Percentiles rank a stretch among this genome's conserved stretches.
These are phyloP conservation scores for Gardenia jasminoides DNA, from an alignment of 257 asterid genomes.

Conservation along the genomic window DNA sequence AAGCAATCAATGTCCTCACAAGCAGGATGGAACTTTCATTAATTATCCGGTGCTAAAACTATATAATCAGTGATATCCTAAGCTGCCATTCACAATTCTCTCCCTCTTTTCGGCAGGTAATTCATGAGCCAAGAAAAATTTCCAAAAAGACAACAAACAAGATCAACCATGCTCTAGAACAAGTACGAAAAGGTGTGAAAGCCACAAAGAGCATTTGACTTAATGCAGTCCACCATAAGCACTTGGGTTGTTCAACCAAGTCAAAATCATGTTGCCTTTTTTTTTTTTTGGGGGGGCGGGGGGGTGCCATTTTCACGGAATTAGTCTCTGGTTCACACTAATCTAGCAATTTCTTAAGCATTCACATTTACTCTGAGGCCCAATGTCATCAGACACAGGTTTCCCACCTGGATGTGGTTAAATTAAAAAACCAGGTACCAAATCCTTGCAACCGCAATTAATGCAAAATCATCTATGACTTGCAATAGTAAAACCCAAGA, in stretches of 20 bases:
- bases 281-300: too few species aligned
- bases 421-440: slow-evolving; percentile 5
- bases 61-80: not conserved
- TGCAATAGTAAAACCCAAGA: not conserved
- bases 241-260: not conserved
- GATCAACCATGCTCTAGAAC: not conserved
- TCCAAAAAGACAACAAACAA: not conserved
- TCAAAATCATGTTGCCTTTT: not conserved
- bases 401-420: not conserved
- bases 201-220: not conserved
- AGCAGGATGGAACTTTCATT: not conserved
- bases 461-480: not conserved
- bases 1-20: not conserved
- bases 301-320: not conserved
- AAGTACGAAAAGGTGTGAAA: slow-evolving; percentile 7
- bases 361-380: not conserved
- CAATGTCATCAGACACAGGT: not conserved
- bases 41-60: not conserved
- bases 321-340: not conserved
- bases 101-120: not conserved
- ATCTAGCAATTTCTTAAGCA: not conserved
- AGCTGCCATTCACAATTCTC: not conserved
- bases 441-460: slow-evolving; percentile 3
- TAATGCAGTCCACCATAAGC: not conserved
- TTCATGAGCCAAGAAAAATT: not conserved